Evolutionary conservation across 768 basidiomycete species (phyloP).

Genomic region (Phlegmacium glaucopus): DNA sequence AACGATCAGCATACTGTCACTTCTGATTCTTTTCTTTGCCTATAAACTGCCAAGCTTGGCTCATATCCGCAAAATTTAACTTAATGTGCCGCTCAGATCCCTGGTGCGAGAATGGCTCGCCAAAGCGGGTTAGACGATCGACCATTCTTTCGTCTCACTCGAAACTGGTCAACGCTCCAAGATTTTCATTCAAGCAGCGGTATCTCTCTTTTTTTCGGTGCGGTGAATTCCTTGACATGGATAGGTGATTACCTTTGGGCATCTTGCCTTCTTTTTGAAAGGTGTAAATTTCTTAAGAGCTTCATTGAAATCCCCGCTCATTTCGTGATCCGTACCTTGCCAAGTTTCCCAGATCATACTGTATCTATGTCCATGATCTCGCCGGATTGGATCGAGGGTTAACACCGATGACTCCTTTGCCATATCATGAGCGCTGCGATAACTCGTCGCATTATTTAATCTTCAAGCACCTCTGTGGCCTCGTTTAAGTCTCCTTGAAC

Average conservation of each 20-base stretch:
- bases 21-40: not conserved
- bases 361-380: constrained; percentile 1
- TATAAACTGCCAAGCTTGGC: not conserved
- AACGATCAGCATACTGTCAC: not conserved
- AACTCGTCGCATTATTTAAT: constrained; percentile 3
- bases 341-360: constrained; percentile 4
- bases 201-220: no score
- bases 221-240: no score
- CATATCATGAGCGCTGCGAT: constrained; percentile 3
- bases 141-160: no score
- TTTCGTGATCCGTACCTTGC: constrained; percentile 23
- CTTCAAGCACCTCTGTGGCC: constrained; percentile 1
- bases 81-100: no score
- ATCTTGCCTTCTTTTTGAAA: constrained; percentile 6
- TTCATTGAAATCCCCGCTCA: constrained; percentile 19
- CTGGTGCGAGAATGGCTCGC: not conserved
- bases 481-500: constrained; percentile 1
- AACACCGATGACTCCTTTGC: not conserved
- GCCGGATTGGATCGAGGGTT: not conserved
- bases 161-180: no score
- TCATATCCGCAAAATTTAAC: not conserved
- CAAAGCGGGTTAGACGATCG: no score
- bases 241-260: not conserved
- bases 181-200: no score
- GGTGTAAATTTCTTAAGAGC: constrained; percentile 7